Base-by-base conservation (phyloP, 768 basidiomycete species). In the Termitomyces sp. region DNA sequence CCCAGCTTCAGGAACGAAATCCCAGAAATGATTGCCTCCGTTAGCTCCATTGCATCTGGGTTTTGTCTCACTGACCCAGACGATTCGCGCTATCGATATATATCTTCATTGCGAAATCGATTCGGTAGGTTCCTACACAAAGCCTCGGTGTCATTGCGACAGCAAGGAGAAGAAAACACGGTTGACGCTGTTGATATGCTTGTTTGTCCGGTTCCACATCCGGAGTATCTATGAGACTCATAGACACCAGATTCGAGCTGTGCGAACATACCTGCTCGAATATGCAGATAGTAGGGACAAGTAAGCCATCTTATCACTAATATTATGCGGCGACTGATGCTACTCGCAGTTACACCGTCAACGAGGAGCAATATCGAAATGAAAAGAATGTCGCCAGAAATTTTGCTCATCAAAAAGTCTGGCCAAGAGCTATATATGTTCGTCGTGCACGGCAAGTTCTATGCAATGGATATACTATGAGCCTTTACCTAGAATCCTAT, bases 141-240 rank as follows among this genome's bases (percentile, higher is more conserved):
- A 27, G 89, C 91, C 0, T 91, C 92, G 0, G 74, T 77, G 6
- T 81, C 83, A 18, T 70, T 93, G 63, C 81, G 81, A 37, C 79
- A 83, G 60, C 89, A 91, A 70, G 90, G 89, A 6, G 87, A 89
- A 66, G 87, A 90, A 70, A 89, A 88, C 63, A 88, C 86, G 2
- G 84, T 95, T 8, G 93, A 95, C 70, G 86, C 88, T 6, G 88
- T 93, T 18, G 82, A 88, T 63, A 81, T 84, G 68, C 75, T 91
- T 58, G 89, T 89, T 63, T 57, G 82, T 72, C 16, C 20, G 31
- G 33, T 55, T 48, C 22, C 31, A 8, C 33, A 22, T 20, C n/a
- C n/a, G 24, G 15, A 20, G 16, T 34, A 9, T 24, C 6, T 30
- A 36, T 30, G 44, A 30, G 22, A 27, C 59, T 24, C 54, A 59